Base-by-base conservation (phyloP, 345 rosid species). In the Gossypioides kirkii region DNA sequence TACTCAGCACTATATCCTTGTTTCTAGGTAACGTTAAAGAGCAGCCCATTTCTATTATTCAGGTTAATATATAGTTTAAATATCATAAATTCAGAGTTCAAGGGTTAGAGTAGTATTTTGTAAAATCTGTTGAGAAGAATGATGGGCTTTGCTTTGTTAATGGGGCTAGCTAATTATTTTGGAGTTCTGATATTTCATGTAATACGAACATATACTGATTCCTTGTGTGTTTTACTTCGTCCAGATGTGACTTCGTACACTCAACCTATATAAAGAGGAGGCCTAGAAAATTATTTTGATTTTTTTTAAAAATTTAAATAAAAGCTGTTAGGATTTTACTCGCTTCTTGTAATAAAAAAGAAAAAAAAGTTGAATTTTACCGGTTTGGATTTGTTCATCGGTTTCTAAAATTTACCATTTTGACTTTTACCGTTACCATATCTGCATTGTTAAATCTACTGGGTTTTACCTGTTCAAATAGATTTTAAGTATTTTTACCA, bases 81-180 rank as follows among this genome's bases (percentile, higher is more conserved):
- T 41, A 20, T 64, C 22, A 64, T 64, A 64, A 64, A 25, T 47
- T 69, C 26, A 17, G 7, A 69, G 42, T 20, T 12, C 2, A 47
- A 47, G 76, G 61, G 23, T 0, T 62, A 32, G 69, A 26, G 13
- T 18, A 61, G 60, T 73, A 49, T 61, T 61, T 73, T 10, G 38
- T 1, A 32, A 32, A 32, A 32, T 62, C 20, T 32, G 26, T 43
- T 45, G 42, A 36, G 50, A 52, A 6, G 45, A 2, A 60, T 25
- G 6, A 47, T n/a, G 47, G 23, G 2, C 58, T 41, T 42, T 28
- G 18, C 12, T 17, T 52, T 8, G 45, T 28, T 13, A 25, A 17
- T 11, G 8, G 38, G 62, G 47, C 13, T 43, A 11, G 62, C 62
- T 25, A 58, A 58, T 58, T 55, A 13, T 43, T 23, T 6, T 56